These are phyloP conservation scores for Volvariella surrecta DNA, from an alignment of 1,284 basidiomycete genomes.

Conservation along the genomic window DNA sequence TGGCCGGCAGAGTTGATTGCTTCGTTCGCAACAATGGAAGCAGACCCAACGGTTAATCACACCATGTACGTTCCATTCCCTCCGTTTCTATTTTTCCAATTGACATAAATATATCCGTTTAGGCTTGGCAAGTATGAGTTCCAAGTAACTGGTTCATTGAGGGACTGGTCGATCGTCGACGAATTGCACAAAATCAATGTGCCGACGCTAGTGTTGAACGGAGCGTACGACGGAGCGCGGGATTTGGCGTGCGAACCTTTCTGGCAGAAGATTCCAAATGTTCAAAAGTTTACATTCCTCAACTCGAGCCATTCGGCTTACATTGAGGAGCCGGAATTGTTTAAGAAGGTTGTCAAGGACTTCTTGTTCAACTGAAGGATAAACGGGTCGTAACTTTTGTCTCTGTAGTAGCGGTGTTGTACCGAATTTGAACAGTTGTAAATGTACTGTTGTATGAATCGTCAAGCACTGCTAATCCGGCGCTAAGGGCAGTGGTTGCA, in stretches of 20 bases:
- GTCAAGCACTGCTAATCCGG: no score
- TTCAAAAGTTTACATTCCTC: constrained; percentile 29
- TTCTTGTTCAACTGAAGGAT: constrained; percentile 15
- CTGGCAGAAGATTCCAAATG: constrained; percentile 33
- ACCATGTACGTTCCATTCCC: constrained; percentile 21
- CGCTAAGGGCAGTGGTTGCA: no score
- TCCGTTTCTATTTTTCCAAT: not conserved
- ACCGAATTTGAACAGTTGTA: no score
- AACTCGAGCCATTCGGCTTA: constrained; percentile 32
- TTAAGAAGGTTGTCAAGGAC: constrained; percentile 27
- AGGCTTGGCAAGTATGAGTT: constrained; percentile 50
- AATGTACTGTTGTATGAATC: no score
- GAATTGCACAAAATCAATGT: constrained; percentile 34
- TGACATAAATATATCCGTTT: not conserved
- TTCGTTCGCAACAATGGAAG: constrained; percentile 24
- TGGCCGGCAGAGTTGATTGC: constrained; percentile 27
- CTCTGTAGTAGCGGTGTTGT: no score
- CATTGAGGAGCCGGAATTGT: constrained; percentile 37
- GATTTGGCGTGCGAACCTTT: constrained; percentile 35
- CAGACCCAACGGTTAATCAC: constrained; percentile 40
- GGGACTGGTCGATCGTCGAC: constrained; percentile 37
- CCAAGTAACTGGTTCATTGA: constrained; percentile 36
- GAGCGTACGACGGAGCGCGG: constrained; percentile 39
- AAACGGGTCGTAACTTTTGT: no score
- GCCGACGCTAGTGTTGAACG: constrained; percentile 44